Percentiles rank a stretch among this genome's conserved stretches.
phyloP scores from a whole-genome alignment of 305 asterid genomes.

The Fraxinus dipetala region DNA sequence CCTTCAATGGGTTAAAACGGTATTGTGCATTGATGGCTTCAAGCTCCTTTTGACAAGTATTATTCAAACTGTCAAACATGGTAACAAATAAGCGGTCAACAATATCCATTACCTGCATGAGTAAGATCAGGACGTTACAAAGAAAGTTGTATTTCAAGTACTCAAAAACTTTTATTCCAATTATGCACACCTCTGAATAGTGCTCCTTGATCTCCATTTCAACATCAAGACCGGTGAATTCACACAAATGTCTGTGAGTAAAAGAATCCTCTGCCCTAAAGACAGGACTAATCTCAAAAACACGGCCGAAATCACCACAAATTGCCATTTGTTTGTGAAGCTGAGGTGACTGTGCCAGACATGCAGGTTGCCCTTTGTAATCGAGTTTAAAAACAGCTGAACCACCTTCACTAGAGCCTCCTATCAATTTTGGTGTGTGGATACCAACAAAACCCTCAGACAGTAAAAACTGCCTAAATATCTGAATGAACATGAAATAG shows the following conservation, averaged over 20 bases:
- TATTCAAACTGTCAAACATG: constrained; percentile 67
- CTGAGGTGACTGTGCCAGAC: constrained; percentile 51
- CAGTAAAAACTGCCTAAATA: constrained; percentile 56
- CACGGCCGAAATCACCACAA: constrained; percentile 43
- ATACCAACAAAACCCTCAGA: constrained; percentile 60
- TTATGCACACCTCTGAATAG: constrained; percentile 36
- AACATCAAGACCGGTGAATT: constrained; percentile 42
- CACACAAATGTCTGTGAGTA: constrained; percentile 52
- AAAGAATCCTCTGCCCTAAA: constrained; percentile 43
- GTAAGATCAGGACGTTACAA: background rate
- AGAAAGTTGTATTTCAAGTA: background rate
- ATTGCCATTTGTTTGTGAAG: constrained; percentile 52
- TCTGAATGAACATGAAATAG: constrained; percentile 36
- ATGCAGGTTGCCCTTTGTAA: constrained; percentile 63
- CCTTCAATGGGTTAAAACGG: constrained; percentile 83
- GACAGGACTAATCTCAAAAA: constrained; percentile 44
- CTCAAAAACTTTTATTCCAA: background rate
- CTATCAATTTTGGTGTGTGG: constrained; percentile 76
- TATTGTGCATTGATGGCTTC: constrained; percentile 68
- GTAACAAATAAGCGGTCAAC: constrained; percentile 68
- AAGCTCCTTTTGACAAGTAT: constrained; percentile 62
- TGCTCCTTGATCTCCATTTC: constrained; percentile 53
- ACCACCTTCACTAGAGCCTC: constrained; percentile 95
- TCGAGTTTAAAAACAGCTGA: constrained; percentile 77
- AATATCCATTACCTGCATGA: constrained; percentile 50